Percentiles rank a stretch among this genome's conserved stretches.
phyloP scores from a whole-genome alignment of 73 alveolate genomes.

The Symbiodinium pilosum region DNA sequence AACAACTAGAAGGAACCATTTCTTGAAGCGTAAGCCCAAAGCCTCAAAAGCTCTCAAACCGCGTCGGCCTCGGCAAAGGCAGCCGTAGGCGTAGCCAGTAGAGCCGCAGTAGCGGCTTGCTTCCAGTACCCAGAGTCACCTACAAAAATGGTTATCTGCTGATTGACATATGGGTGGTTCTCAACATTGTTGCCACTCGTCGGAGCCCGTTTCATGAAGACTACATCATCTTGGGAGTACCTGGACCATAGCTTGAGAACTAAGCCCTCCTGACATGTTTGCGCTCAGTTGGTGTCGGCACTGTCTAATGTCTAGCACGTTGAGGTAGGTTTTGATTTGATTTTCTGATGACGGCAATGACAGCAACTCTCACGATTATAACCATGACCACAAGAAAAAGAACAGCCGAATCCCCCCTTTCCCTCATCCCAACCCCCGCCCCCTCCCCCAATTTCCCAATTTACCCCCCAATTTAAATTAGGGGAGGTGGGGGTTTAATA shows the following conservation, averaged over 20 bases:
- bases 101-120: not conserved
- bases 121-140: not conserved
- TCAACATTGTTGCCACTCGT: too few relatives aligned
- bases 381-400: not conserved
- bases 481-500: too few relatives aligned
- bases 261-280: not conserved
- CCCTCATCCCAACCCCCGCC: not conserved
- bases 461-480: not conserved
- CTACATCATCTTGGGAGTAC: not conserved
- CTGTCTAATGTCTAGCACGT: not conserved
- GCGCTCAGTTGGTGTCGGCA: not conserved
- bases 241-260: not conserved
- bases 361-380: too few relatives aligned
- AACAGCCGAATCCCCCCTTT: too few relatives aligned
- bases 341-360: not conserved
- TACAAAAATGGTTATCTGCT: not conserved
- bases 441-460: not conserved
- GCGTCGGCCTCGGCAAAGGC: not conserved
- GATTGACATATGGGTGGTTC: too few relatives aligned
- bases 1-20: too few relatives aligned
- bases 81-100: not conserved
- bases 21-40: too few relatives aligned
- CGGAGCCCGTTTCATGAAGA: not conserved
- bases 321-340: not conserved
- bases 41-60: too few relatives aligned